Base-by-base conservation (phyloP, 148 eudicot species). In the Selenicereus undatus region DNA sequence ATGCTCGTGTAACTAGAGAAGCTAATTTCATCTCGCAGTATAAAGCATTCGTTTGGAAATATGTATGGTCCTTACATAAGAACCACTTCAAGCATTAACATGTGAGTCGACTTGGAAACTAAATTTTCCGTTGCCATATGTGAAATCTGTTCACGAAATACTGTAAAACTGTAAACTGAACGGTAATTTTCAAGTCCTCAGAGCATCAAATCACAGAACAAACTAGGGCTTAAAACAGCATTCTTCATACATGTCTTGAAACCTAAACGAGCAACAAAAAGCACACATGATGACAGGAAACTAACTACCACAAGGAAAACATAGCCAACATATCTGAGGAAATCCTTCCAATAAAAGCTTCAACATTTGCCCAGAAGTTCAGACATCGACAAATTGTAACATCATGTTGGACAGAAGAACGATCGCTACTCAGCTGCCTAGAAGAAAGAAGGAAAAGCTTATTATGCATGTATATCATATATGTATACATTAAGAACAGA, bases 191-290 rank as follows among this genome's bases (percentile, higher is more conserved):
- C 7, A 39, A 39, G 43, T 39, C 8, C 43, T 39, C 43, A 39
- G 43, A 39, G 68, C 27, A n/a, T n/a, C 26, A 62, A 62, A 62
- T 62, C 11, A 22, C 27, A 22, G 11, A 21, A 56, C 62, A 56
- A 6, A n/a, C n/a, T 62, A n/a, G 10, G 62, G n/a, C 62, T 17
- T 11, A 8, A 48, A 48, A 48, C 43, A 4, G 58, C 13, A 1
- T n/a, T 24, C 69, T 64, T 64, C 12, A 24, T 10, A 64, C 65
- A 64, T 8, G 24, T 64, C 30, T 60, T 21, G 21, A n/a, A 64
- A 64, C n/a, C 35, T 27, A 80, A 58, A 73, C 65, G 24, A 43
- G 16, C 72, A 73, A 76, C 32, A 29, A 39, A 36, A 83, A 79
- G 24, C 79, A 62, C 39, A 43, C 30, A 32, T 39, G 43, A 64